Percentiles rank a stretch among this genome's conserved stretches.
phyloP scores from a whole-genome alignment of 495 filamentous ascomycete species.

The Podospora anserina region DNA sequence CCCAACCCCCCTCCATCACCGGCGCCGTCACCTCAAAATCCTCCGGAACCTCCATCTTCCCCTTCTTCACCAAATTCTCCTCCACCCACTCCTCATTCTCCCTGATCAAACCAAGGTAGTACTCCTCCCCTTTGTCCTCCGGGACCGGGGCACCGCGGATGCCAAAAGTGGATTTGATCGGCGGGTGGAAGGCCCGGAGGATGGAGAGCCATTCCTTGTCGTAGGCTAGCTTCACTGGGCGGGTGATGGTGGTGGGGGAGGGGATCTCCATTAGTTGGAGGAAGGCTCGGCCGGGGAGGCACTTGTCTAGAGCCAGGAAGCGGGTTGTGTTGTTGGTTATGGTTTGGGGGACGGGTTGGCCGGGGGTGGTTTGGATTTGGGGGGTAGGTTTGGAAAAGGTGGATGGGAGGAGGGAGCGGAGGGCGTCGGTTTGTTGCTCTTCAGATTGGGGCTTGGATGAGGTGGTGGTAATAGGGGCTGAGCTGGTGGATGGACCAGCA shows the following conservation, averaged over 20 bases:
- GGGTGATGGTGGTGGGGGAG: slow-evolving; percentile 28
- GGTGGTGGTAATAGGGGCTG: slow-evolving; percentile 20
- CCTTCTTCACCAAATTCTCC: slow-evolving; percentile 59
- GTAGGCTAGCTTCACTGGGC: slow-evolving; percentile 59
- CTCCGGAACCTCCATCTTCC: slow-evolving; percentile 62
- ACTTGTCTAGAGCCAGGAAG: slow-evolving; percentile 91
- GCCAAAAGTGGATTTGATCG: slow-evolving; percentile 52
- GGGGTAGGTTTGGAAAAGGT: slow-evolving; percentile 53
- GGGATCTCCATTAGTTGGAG: slow-evolving; percentile 68
- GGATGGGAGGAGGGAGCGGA: slow-evolving; percentile 65
- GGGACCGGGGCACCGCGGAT: slow-evolving; percentile 48
- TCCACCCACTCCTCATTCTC: slow-evolving; percentile 71
- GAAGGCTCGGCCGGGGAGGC: slow-evolving; percentile 71
- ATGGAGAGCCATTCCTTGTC: slow-evolving; percentile 96
- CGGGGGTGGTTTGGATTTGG: slow-evolving; percentile 31
- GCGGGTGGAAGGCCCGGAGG: slow-evolving; percentile 68
- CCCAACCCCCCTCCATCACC: slow-evolving; percentile 50
- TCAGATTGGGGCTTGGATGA: slow-evolving; percentile 47
- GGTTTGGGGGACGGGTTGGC: slow-evolving; percentile 44
- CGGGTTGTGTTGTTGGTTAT: slow-evolving; percentile 73
- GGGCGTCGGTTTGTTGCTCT: slow-evolving; percentile 40
- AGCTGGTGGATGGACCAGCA: background rate
- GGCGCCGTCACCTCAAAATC: slow-evolving; percentile 79
- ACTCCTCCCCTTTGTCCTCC: slow-evolving; percentile 57
- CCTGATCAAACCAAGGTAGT: slow-evolving; percentile 62